Base-by-base conservation (phyloP, 768 basidiomycete genomes). In the Rhizopogon sp. region DNA sequence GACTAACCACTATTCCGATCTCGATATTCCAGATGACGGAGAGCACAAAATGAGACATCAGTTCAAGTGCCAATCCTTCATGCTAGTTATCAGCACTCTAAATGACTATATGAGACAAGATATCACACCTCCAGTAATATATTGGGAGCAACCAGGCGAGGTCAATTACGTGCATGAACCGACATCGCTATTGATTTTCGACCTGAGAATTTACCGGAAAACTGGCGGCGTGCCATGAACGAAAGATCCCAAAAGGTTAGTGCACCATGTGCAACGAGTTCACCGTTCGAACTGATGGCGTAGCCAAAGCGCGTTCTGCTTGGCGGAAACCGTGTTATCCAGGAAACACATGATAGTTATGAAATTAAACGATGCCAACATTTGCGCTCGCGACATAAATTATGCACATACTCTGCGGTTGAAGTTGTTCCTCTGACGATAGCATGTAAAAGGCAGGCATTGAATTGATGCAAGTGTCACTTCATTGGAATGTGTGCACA, bases 251-350 rank as follows among this genome's bases (percentile, higher is more conserved):
- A 74, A 79, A 37, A 96, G 74, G 66, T 97, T 97, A 11, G 85
- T 83, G 88, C 84, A 43, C 93, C 76, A 16, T 98, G 76, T 1
- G 97, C 97, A 22, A 98, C 95, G 1, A 98, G 78, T 65, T 99
- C 97, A 28, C 97, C 86, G 66, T 98, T 99, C 0, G 94, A 93
- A 59, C 85, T 90, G 59, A 98, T 89, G 0, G 89, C 81, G 66
- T 98, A 87, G 3, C 91, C 89, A 64, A 87, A 98, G 11, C 86
- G 85, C 84, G 57, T 90, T 95, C 67, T 98, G 94, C 64, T 98
- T 97, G 2, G 96, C 96, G 0, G 94, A 90, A 2, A 94, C 93
- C 58, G 97, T 93, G 57, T 89, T 92, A 67, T 99, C 96, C 57
- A 99, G 74, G 68, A 95, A 97, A 1, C 97, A 97, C 20, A 93